Conservation (phyloP, 352 stramenopile genomes). For the Pilasporangium apinafurcum region DNA sequence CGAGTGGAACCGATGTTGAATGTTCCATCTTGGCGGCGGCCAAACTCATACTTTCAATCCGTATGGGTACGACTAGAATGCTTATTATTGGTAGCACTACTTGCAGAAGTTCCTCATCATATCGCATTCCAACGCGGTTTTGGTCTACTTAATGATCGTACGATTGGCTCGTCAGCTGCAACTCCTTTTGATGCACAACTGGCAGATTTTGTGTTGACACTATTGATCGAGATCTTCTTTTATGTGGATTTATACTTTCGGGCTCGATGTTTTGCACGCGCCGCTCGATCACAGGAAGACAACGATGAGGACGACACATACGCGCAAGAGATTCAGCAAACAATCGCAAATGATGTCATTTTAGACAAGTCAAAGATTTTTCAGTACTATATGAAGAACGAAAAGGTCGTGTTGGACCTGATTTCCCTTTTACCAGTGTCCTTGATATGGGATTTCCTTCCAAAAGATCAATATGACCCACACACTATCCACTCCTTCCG, state of each 20-base stretch:
- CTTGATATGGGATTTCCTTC: constrained; percentile 53
- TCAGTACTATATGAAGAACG: constrained; percentile 33
- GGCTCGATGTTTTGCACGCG: constrained; percentile 29
- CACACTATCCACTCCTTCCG: constrained; percentile 15
- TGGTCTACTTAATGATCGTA: constrained; percentile 22
- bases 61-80: constrained; percentile 21
- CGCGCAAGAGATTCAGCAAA: constrained; percentile 7
- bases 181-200: constrained; percentile 30
- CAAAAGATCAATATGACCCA: constrained; percentile 27
- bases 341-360: constrained; percentile 7
- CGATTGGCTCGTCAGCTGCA: constrained; percentile 10
- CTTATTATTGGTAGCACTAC: constrained; percentile 21
- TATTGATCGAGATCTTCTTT: constrained; percentile 58
- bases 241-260: constrained; percentile 41
- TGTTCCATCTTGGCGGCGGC: constrained; percentile 16
- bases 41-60: constrained; percentile 18
- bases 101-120: constrained; percentile 36
- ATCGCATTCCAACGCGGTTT: constrained; percentile 41
- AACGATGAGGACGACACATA: constrained; percentile 9
- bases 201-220: constrained; percentile 17
- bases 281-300: constrained; percentile 7
- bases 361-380: constrained; percentile 13
- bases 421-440: constrained; percentile 27
- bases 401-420: constrained; percentile 23
- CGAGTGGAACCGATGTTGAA: neutral